Evolutionary conservation across 2,329 filamentous ascomycete genomes (phyloP).

Genomic region (Fusarium humuli): DNA sequence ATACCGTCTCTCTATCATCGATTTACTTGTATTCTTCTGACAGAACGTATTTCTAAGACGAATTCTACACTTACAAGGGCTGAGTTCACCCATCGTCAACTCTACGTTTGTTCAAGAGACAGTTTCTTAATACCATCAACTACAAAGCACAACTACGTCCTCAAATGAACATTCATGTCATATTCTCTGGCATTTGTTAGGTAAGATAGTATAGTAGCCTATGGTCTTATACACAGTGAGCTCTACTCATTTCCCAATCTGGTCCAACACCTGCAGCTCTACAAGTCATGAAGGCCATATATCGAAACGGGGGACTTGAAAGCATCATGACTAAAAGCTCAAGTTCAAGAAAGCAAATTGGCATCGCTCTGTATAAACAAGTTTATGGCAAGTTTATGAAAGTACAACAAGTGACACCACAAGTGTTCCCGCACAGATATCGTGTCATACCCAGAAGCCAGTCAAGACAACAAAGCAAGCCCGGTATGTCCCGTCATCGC

Average conservation of each 20-base stretch:
- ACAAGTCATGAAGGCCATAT: no score
- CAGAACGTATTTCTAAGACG: fast-evolving
- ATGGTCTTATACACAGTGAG: neutral
- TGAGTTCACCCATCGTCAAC: neutral
- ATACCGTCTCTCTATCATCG: fast-evolving
- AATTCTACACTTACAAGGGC: fast-evolving
- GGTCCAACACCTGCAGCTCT: no score
- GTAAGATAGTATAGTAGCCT: neutral
- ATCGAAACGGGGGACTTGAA: neutral
- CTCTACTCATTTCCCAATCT: neutral
- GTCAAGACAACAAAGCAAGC: neutral
- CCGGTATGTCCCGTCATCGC: no score
- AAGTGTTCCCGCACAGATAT: neutral
- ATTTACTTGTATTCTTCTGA: fast-evolving
- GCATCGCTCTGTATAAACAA: neutral
- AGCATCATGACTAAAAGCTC: neutral
- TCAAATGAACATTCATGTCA: fast-evolving
- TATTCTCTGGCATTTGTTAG: neutral
- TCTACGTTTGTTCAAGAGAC: neutral
- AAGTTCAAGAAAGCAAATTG: fast-evolving
- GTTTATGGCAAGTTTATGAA: neutral
- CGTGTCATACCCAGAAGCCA: neutral
- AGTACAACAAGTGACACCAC: neutral
- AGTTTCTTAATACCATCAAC: neutral
- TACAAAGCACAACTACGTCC: neutral